Conservation (phyloP, 177 flowering plant species). For the Vitis hybrid region DNA sequence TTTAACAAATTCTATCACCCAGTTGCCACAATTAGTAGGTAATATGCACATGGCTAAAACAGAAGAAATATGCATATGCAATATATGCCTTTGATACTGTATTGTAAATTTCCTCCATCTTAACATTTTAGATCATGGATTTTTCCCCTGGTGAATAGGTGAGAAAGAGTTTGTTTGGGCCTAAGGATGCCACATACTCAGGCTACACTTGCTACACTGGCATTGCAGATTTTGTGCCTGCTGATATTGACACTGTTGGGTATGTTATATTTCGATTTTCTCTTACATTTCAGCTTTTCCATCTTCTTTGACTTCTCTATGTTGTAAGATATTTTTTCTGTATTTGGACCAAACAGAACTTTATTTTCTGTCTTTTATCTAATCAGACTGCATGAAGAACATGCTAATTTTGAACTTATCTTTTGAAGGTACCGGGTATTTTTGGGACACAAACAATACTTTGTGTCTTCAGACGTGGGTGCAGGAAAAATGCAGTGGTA, state of each 20-base stretch:
- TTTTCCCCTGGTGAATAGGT: slow-evolving; percentile 47
- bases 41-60: neutral
- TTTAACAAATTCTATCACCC: neutral
- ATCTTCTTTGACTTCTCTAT: slow-evolving; percentile 4
- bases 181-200: slow-evolving; percentile 67
- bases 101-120: neutral
- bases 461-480: slow-evolving; percentile 97
- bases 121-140: neutral
- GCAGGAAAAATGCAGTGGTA: slow-evolving; percentile 99
- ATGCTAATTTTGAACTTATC: slow-evolving; percentile 15
- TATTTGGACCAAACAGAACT: neutral
- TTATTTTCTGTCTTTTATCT: neutral
- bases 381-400: neutral
- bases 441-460: slow-evolving; percentile 95
- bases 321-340: neutral
- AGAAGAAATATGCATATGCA: neutral
- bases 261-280: slow-evolving; percentile 29
- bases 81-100: neutral
- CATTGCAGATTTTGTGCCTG: slow-evolving; percentile 93
- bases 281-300: neutral
- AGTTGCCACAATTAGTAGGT: neutral
- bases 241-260: slow-evolving; percentile 94
- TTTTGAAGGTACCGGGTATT: slow-evolving; percentile 86
- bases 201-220: slow-evolving; percentile 98
- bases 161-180: slow-evolving; percentile 78